These are phyloP conservation scores for Sporothrix dimorphospora DNA, from an alignment of 2,329 filamentous ascomycete genomes.

Conservation along the genomic window DNA sequence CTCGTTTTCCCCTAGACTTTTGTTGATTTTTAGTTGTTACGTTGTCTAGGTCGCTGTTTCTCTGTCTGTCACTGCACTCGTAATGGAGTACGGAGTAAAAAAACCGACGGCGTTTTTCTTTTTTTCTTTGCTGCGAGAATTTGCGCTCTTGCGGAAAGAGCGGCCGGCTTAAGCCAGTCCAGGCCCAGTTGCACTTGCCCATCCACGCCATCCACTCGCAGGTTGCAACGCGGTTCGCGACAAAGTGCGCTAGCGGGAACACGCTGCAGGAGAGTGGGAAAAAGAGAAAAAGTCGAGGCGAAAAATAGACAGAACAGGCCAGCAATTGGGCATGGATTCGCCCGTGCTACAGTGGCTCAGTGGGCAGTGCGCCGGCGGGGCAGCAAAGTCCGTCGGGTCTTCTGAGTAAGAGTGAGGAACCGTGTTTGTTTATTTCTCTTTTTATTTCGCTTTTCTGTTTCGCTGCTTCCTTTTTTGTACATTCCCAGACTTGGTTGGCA, in stretches of 20 bases:
- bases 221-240: slow-evolving; percentile 33
- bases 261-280: slow-evolving; percentile 6
- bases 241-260: slow-evolving; percentile 26
- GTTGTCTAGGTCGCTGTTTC: slow-evolving; percentile 5
- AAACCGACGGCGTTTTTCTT: neutral
- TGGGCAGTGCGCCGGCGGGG: neutral
- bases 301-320: neutral
- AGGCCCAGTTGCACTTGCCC: slow-evolving; percentile 16
- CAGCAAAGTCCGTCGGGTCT: neutral
- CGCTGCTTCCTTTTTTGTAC: neutral
- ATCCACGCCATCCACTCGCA: slow-evolving; percentile 28
- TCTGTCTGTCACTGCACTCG: neutral
- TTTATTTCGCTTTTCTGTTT: neutral
- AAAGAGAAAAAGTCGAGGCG: neutral
- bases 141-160: slow-evolving; percentile 30
- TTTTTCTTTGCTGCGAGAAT: slow-evolving; percentile 19
- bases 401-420: neutral
- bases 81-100: neutral
- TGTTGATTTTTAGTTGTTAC: slow-evolving; percentile 1
- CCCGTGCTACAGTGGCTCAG: neutral
- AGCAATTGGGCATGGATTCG: too few species aligned
- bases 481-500: neutral
- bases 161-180: slow-evolving; percentile 22
- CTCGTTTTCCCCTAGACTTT: neutral
- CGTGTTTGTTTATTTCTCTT: too few species aligned